Conservation (phyloP, 768 basidiomycete genomes). For the Roridomyces roridus region DNA sequence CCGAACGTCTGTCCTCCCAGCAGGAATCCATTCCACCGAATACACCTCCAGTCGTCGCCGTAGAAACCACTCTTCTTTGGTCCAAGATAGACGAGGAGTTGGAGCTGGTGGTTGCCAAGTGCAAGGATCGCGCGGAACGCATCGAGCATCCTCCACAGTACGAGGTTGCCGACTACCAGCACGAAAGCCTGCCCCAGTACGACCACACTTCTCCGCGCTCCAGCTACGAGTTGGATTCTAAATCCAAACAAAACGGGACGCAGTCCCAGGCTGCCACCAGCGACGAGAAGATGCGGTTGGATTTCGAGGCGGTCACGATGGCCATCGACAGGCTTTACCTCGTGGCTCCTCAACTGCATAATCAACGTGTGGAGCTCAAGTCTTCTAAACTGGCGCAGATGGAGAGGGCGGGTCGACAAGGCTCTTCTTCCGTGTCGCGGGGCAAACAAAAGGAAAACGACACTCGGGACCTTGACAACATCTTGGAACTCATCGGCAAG, state of each 20-base stretch:
- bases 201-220: conserved; percentile 45
- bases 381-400: conserved; percentile 72
- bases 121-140: conserved; percentile 60
- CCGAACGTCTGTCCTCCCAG: conserved; percentile 56
- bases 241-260: conserved; percentile 33
- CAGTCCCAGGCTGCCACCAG: conserved; percentile 33
- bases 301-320: conserved; percentile 83
- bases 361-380: conserved; percentile 93
- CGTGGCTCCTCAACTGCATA: conserved; percentile 86
- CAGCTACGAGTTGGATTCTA: conserved; percentile 40
- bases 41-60: conserved; percentile 52
- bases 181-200: conserved; percentile 61
- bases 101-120: conserved; percentile 70
- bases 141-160: conserved; percentile 55
- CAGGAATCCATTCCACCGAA: conserved; percentile 40
- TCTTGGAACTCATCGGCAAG: conserved; percentile 73
- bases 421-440: conserved; percentile 30
- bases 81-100: conserved; percentile 74
- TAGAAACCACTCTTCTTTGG: conserved; percentile 77
- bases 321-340: conserved; percentile 91
- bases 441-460: conserved; percentile 53
- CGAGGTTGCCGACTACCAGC: conserved; percentile 42
- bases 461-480: conserved; percentile 67
- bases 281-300: conserved; percentile 85
- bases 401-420: conserved; percentile 67